Evolutionary conservation across 441 rosid species (phyloP).

Genomic region (Melastoma candidum): DNA sequence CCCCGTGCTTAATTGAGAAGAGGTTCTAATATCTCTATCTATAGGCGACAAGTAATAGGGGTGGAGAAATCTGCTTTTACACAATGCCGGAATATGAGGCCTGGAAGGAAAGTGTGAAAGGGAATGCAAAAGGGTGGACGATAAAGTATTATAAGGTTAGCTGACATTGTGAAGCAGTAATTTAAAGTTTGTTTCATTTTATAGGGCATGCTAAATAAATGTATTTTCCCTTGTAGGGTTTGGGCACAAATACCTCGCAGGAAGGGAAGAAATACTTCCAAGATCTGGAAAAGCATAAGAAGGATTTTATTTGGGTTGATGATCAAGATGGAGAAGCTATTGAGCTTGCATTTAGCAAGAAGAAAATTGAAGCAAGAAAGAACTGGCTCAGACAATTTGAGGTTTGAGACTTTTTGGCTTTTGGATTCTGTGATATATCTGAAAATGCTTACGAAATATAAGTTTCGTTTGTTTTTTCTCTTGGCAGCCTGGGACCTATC

Average conservation of each 20-base stretch:
- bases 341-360: conserved; percentile 97
- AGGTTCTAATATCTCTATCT: background rate
- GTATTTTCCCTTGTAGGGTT: conserved; percentile 36
- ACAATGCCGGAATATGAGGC: conserved; percentile 88
- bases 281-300: conserved; percentile 52
- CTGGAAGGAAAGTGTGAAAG: conserved; percentile 72
- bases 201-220: background rate
- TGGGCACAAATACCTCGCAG: conserved; percentile 76
- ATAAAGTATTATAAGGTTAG: conserved; percentile 95
- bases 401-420: conserved; percentile 26
- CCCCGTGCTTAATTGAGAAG: background rate
- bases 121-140: conserved; percentile 71
- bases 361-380: conserved; percentile 91
- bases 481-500: conserved; percentile 89
- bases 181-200: background rate
- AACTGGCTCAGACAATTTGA: conserved; percentile 74
- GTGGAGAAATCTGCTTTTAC: conserved; percentile 49
- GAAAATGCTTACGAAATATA: background rate
- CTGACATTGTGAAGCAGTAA: background rate
- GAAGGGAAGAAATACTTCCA: conserved; percentile 76
- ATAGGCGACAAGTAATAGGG: conserved; percentile 59
- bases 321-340: conserved; percentile 88
- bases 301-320: conserved; percentile 73
- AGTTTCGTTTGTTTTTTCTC: conserved; percentile 13
- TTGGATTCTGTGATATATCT: background rate